Evolutionary conservation across 352 stramenopile species (phyloP), one percentile per base, ranked within the genome.

Genomic region (Globisporangium megalacanthum): DNA sequence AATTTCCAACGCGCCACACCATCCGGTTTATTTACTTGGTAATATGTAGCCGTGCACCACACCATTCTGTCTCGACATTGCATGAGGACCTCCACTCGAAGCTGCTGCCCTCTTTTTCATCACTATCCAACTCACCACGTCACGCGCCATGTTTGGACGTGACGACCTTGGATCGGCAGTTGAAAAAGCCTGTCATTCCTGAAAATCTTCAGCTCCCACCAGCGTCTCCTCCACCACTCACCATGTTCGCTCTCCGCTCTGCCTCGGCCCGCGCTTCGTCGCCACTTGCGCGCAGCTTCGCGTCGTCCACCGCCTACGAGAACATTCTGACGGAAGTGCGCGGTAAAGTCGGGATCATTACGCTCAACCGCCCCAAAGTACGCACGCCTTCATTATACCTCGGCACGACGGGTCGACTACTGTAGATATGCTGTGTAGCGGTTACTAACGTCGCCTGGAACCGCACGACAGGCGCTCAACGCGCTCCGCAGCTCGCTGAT

Each of bases 401-500:
- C 8, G 17, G 22, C 33, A 36, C 36, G 10, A 6, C 20, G 42
- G 42, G 8, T 20, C 14, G n/a, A n/a, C n/a, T 25, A 31, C 29
- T 22, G 29, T 15, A 44, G 15, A 33, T 17, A 31, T 42, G 20
- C 15, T 29, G 25, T 29, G 25, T 29, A 29, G 25, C 4, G 25
- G 25, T 4, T 4, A 4, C 25, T 29, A 29, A 29, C 25, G 1
- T 4, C 39, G 33, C 9, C 17, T 37, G 49, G 17, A 6, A 17
- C 14, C 20, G 20, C 13, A 17, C 39, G 39, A 20, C 36, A 87
- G 82, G 95, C 96, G 5, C 76, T 99, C 29, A 99, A 99, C 79
- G 96, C 97, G 39, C 78, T 99, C 15, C 98, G 90, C 78, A 96
- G 90, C 66, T 89, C 80, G 11, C 65, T 99, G 29, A 97, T 97